A percentile compares a stretch with the other conserved stretches of the same genome.
These are phyloP conservation scores for Vanrija sp. DNA, from an alignment of 1,284 basidiomycete genomes.

Conservation along the genomic window DNA sequence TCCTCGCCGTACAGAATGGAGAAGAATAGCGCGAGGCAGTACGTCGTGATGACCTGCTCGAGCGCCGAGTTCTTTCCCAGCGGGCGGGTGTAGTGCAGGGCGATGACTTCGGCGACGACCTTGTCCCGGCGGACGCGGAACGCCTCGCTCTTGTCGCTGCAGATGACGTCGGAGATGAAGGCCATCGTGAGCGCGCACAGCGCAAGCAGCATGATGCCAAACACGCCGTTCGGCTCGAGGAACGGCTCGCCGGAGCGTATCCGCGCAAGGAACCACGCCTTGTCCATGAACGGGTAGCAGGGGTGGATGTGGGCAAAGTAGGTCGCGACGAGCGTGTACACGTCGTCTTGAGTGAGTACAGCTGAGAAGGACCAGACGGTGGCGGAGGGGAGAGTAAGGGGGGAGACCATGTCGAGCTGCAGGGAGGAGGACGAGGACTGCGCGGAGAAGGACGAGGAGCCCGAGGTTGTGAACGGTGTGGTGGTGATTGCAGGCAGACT, in stretches of 20 bases:
- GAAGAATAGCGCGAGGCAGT: slow-evolving; percentile 4
- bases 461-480: too few relatives aligned
- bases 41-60: slow-evolving; percentile 9
- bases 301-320: slow-evolving; percentile 6
- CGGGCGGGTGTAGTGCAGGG: not conserved
- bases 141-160: not conserved
- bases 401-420: too few relatives aligned
- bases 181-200: slow-evolving; percentile 7
- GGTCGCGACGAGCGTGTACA: not conserved
- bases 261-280: slow-evolving; percentile 1
- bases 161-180: slow-evolving; percentile 1
- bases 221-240: not conserved
- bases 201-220: not conserved
- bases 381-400: too few relatives aligned
- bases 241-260: not conserved
- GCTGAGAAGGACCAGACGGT: not conserved
- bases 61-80: not conserved
- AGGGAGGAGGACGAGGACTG: not conserved
- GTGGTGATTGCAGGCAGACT: too few relatives aligned
- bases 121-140: too few relatives aligned
- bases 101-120: not conserved
- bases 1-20: not conserved
- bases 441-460: too few relatives aligned
- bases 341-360: not conserved
- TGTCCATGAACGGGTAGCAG: slow-evolving; percentile 5